Base-by-base conservation (phyloP, 345 rosid species). In the Aquilaria sinensis region DNA sequence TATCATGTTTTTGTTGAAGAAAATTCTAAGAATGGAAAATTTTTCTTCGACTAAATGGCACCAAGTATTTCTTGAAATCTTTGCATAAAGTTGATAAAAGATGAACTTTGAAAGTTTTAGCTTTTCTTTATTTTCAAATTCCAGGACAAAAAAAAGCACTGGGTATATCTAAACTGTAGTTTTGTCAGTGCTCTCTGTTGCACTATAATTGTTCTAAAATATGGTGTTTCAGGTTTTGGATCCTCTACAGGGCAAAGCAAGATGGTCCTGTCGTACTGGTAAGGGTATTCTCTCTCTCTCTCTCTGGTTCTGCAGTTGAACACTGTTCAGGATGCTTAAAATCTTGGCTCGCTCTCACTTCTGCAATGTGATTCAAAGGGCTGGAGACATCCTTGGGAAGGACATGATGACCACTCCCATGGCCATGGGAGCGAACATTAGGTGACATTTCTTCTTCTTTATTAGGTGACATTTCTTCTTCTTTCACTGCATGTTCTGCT, bases 381-480 rank as follows among this genome's bases (percentile, higher is more conserved):
- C 34, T 92, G 97, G 97, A 68, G 97, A 50, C 99, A 90, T 74
- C 99, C 97, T 4, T 94, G 99, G 99, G 99, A 94, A 31, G 97
- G 97, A 15, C 98, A 89, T 65, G 98, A 76, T 63, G 98, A 84
- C 76, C 92, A 66, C 30, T 63, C 67, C 54, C 59, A 87, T 37
- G 91, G 90, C 63, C 88, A 83, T 49, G 89, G 79, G 11, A 77
- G 75, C 66, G 82, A 76, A 60, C 90, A 86, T 64, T 82, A 83
- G 98, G 93, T 86, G 74, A 62, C 15, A 47, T 12, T 56, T 12
- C 69, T 15, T 12, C 43, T 23, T 5, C 51, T 9, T 0, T 37
- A 86, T 64, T 82, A 83, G 98, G 93, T 86, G 74, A 62, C 15
- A 47, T 12, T 56, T 12, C 69, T 15, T 12, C 43, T 23, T 5